These are phyloP conservation scores for Anisogramma anomala DNA, from an alignment of 2,329 filamentous ascomycete species.

Conservation along the genomic window DNA sequence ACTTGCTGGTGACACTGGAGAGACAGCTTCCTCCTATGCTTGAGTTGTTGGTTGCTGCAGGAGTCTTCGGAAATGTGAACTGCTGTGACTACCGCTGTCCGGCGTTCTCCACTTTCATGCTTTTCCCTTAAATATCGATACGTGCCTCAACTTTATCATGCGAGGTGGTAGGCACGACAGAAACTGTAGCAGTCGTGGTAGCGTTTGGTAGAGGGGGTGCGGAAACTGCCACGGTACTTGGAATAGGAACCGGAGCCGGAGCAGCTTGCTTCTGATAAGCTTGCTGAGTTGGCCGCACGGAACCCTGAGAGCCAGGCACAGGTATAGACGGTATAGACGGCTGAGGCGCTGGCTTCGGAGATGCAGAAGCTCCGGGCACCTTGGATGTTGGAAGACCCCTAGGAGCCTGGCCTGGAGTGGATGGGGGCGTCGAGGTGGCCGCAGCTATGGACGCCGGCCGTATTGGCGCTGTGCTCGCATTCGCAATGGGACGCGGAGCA, in stretches of 20 bases:
- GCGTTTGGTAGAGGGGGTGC: not conserved
- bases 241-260: not conserved
- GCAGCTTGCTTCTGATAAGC: slow-evolving; percentile 1
- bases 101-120: not conserved
- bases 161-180: not conserved
- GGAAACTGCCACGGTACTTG: no score
- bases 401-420: not conserved
- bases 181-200: slow-evolving; percentile 6
- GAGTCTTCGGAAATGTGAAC: no score
- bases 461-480: not conserved
- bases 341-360: not conserved
- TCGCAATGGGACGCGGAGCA: slow-evolving; percentile 2
- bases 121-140: slow-evolving; percentile 4
- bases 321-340: slow-evolving; percentile 2
- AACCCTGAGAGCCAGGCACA: slow-evolving; percentile 6
- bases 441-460: slow-evolving; percentile 1
- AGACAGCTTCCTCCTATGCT: no score
- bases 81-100: no score
- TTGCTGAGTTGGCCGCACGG: slow-evolving; percentile 6
- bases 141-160: slow-evolving; percentile 1
- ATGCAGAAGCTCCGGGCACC: not conserved
- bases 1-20: no score
- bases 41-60: no score
- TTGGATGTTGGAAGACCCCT: slow-evolving; percentile 1
- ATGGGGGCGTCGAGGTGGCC: not conserved